Evolutionary conservation across 257 asterid species (phyloP), one percentile per base, ranked within the genome.

Genomic region (Jacaranda mimosifolia): DNA sequence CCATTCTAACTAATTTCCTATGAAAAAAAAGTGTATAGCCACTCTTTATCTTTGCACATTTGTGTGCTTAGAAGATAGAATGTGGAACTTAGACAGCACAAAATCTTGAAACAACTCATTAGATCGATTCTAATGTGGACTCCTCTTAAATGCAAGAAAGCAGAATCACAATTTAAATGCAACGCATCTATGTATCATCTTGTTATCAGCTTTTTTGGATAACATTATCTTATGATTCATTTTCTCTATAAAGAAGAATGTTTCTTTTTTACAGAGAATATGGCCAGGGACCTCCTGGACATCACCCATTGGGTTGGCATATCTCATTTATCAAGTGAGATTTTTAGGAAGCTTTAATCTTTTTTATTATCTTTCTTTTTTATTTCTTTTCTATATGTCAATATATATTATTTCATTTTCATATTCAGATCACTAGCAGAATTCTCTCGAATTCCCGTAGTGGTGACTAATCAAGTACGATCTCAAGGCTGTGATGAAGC

Each of bases 401-500:
- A 18, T 52, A 57, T 59, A 70, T 74, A 68, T 59, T 52, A 46
- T 42, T 75, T 66, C 66, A 51, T 79, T 77, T 74, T 58, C 65
- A 69, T 71, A 63, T 75, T 58, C 80, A 92, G 98, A 81, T 91
- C 97, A 77, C 89, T 92, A 74, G 97, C 97, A 69, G 98, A 91
- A 77, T 89, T 87, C 77, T 92, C 86, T 63, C 94, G 96, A 79
- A 89, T 91, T 77, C 98, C 98, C 72, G 86, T 91, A 4, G 92
- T 91, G 76, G 96, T 92, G 81, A 92, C 98, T 75, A 92, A 92
- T 83, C 98, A 93, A 88, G 96, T 93, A 81, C 84, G 97, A 79
- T 91, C 97, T 39, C 96, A 87, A 78, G 84, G 81, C 77, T 85
- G 77, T 78, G 92, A 85, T 63, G 97, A 83, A 56, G 80, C 81